A percentile compares a stretch with the other conserved stretches of the same genome.
Conservation (phyloP, 2,329 filamentous ascomycete species). For the Fusarium illudens region DNA sequence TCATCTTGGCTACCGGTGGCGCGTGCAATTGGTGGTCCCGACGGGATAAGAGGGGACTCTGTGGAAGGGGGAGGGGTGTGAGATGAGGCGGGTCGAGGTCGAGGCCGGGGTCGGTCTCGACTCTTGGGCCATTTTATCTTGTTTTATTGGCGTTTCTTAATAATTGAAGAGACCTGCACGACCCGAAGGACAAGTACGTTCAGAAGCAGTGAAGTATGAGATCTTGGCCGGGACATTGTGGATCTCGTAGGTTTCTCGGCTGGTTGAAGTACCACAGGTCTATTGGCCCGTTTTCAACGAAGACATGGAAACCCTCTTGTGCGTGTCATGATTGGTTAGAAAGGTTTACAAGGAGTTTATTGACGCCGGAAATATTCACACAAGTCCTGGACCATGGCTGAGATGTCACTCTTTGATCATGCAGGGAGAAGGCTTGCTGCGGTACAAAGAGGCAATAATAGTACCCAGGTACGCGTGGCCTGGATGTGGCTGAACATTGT, state of each 20-base stretch:
- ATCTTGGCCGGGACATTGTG: background rate
- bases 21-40: background rate
- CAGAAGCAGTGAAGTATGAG: background rate
- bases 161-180: background rate
- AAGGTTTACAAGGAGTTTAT: background rate
- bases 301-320: background rate
- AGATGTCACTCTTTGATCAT: no score
- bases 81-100: background rate
- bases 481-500: no score
- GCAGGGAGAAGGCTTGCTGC: background rate
- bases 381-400: no score
- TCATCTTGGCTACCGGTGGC: background rate
- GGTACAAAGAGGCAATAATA: background rate
- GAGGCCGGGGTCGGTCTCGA: conserved; percentile 5
- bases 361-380: background rate
- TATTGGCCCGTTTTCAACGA: background rate
- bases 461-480: no score
- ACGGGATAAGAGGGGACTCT: background rate
- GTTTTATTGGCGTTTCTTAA: background rate
- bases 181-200: background rate
- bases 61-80: background rate
- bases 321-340: background rate
- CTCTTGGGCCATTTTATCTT: conserved; percentile 8
- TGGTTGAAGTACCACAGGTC: no score
- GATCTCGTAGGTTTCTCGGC: background rate